Conservation (phyloP, 345 rosid genomes). For the Raphanus raphanistrum region DNA sequence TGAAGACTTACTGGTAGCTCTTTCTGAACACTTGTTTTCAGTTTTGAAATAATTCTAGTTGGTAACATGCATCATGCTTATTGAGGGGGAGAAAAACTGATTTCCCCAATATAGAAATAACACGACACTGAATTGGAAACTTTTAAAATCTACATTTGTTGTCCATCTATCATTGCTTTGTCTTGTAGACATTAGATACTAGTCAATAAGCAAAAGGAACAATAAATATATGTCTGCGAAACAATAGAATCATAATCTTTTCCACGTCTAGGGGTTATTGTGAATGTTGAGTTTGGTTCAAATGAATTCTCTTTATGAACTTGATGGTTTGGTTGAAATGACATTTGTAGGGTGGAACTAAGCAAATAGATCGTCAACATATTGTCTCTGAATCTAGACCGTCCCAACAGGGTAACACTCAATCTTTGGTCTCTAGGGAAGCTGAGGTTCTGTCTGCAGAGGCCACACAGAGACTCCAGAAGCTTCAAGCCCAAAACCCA, state of each 20-base stretch:
- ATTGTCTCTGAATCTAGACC: conserved; percentile 42
- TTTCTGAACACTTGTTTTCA: neutral
- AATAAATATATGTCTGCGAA: neutral
- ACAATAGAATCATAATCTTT: neutral
- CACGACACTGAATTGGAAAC: neutral
- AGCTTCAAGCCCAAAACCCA: conserved; percentile 39
- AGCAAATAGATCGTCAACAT: conserved; percentile 47
- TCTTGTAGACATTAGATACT: neutral
- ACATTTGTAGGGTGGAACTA: conserved; percentile 63
- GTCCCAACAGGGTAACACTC: conserved; percentile 38
- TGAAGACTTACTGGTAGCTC: conserved; percentile 83
- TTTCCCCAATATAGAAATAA: conserved; percentile 4
- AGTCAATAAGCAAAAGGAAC: neutral
- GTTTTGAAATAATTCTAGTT: neutral
- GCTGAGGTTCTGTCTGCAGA: conserved; percentile 32
- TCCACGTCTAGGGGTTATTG: neutral
- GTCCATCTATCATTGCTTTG: neutral
- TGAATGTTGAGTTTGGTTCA: conserved; percentile 6
- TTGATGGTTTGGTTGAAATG: conserved; percentile 18
- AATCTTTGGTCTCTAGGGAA: conserved; percentile 48
- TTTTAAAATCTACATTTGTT: neutral
- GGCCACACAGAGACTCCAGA: conserved; percentile 40
- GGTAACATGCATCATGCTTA: neutral
- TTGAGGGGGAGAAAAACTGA: neutral
- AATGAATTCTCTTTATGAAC: neutral